Evolutionary conservation across 2,329 filamentous ascomycete species (phyloP).

Genomic region (Beauveria sp.): DNA sequence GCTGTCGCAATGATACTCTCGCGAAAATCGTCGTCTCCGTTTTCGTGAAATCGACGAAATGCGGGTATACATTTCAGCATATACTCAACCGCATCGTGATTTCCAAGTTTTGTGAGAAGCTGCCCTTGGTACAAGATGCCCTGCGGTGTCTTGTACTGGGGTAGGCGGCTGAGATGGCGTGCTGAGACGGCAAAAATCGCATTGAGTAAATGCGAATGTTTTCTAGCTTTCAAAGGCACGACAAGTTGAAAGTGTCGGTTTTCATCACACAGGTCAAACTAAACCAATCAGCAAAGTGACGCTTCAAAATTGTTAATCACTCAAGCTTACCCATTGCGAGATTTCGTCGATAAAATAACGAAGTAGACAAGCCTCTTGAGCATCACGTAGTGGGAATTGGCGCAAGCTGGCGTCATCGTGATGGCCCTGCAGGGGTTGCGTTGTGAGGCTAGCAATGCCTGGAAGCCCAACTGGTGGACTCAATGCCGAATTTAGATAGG

Average conservation of each 20-base stretch:
- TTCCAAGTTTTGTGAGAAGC: conserved; percentile 25
- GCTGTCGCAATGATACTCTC: conserved; percentile 34
- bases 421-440: neutral
- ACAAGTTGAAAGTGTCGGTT: conserved; percentile 31
- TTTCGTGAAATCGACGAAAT: conserved; percentile 28
- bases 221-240: conserved; percentile 26
- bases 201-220: conserved; percentile 30
- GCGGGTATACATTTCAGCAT: conserved; percentile 33
- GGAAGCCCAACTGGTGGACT: conserved; percentile 1
- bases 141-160: conserved; percentile 27
- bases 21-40: conserved; percentile 29
- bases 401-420: conserved; percentile 8
- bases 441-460: conserved; percentile 2
- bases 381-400: conserved; percentile 24
- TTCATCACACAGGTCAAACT: conserved; percentile 35
- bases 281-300: neutral
- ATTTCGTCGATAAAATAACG: conserved; percentile 33
- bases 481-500: neutral
- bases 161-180: conserved; percentile 30
- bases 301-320: neutral
- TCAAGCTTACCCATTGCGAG: conserved; percentile 28
- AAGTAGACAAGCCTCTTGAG: conserved; percentile 30
- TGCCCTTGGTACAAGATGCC: conserved; percentile 32
- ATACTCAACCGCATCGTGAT: conserved; percentile 32
- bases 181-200: conserved; percentile 33